These are phyloP conservation scores for Casuarina cunninghamiana DNA, from an alignment of 306 rosid species.

Conservation along the genomic window DNA sequence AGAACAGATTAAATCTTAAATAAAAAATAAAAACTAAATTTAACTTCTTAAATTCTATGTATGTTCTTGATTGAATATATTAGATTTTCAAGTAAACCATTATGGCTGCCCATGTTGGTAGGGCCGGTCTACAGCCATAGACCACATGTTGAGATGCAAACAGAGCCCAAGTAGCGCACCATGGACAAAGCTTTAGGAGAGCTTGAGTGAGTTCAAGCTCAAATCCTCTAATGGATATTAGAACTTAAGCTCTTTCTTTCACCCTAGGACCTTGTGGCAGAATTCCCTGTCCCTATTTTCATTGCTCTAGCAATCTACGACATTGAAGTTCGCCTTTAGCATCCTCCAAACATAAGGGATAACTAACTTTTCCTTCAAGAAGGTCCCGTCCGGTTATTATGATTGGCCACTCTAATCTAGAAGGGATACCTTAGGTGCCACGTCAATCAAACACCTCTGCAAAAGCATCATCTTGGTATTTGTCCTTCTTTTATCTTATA, in stretches of 20 bases:
- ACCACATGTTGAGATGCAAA: background rate
- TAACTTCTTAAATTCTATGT: no score
- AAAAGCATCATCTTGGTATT: conserved; percentile 85
- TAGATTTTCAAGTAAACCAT: no score
- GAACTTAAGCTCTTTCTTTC: conserved; percentile 43
- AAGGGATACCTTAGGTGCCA: conserved; percentile 62
- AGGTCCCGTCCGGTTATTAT: conserved; percentile 73
- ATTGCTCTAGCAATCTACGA: conserved; percentile 17
- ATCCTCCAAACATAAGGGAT: conserved; percentile 53
- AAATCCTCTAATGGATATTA: conserved; percentile 47
- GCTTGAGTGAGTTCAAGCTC: conserved; percentile 52
- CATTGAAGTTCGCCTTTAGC: conserved; percentile 60
- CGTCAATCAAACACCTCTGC: conserved; percentile 82
- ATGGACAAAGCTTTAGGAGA: conserved; percentile 49
- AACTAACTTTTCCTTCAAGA: conserved; percentile 66
- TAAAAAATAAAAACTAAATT: no score
- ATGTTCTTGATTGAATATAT: no score
- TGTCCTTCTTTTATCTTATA: background rate
- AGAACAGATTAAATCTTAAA: no score
- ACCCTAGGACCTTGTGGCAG: conserved; percentile 17
- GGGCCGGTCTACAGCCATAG: background rate
- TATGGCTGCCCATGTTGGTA: background rate
- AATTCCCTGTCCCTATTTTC: background rate
- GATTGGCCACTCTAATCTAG: conserved; percentile 80
- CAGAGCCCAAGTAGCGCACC: background rate